Conservation (phyloP, 2,329 filamentous ascomycete genomes). For the Aspergillus fijiensis region DNA sequence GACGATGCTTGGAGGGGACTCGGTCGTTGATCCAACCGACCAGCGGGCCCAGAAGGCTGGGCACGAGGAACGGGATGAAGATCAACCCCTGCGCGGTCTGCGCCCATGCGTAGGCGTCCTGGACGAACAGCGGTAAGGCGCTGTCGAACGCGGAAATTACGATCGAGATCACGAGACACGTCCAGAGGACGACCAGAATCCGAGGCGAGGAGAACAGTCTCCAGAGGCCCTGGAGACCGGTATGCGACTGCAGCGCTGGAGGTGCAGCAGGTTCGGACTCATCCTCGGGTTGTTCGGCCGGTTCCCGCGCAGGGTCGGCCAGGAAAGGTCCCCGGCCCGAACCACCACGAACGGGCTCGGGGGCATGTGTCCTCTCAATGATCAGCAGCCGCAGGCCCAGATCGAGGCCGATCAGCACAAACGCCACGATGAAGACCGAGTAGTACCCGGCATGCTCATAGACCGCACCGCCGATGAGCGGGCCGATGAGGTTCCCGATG, state of each 20-base stretch:
- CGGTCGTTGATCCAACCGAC: background rate
- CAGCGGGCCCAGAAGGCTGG: background rate
- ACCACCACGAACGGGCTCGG: no score
- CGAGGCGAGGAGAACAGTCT: no score
- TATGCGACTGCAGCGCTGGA: no score
- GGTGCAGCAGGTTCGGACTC: no score
- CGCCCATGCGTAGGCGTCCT: background rate
- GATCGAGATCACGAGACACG: background rate
- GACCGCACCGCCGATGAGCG: background rate
- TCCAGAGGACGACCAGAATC: no score
- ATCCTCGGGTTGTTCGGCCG: no score
- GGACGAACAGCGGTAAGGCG: background rate
- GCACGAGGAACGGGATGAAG: background rate
- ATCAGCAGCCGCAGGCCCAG: background rate
- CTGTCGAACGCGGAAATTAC: background rate
- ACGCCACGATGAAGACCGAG: background rate
- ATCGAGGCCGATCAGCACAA: background rate
- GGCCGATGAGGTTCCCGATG: background rate
- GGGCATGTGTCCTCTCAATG: background rate
- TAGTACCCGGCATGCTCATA: conserved; percentile 3
- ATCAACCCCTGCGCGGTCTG: conserved; percentile 1
- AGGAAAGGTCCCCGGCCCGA: no score
- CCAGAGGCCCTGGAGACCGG: no score
- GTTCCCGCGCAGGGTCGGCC: no score
- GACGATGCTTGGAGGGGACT: no score